Conservation (phyloP, 2,329 filamentous ascomycete species). For the Pseudogymnoascus sp. region DNA sequence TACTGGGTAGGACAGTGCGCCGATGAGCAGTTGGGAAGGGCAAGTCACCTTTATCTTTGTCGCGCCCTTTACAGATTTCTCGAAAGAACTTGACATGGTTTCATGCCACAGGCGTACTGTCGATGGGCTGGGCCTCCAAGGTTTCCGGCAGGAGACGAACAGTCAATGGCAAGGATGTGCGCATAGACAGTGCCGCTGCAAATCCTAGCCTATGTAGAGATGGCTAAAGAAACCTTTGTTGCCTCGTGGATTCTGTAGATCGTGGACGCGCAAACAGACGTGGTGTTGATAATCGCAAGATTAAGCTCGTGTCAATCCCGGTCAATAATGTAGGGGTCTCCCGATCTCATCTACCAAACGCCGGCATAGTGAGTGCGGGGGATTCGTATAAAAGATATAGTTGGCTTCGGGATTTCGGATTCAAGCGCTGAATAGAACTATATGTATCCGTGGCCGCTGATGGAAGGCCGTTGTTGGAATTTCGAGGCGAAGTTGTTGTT, state of each 20-base stretch:
- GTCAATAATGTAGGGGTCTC: conserved; percentile 6
- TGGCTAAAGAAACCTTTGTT: background rate
- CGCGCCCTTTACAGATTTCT: conserved; percentile 98
- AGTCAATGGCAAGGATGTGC: conserved; percentile 4
- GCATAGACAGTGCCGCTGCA: background rate
- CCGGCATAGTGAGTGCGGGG: background rate
- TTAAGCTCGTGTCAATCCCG: conserved; percentile 9
- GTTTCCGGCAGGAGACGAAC: background rate
- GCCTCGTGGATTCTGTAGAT: background rate
- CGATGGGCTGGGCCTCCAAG: conserved; percentile 6
- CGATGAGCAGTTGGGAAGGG: background rate
- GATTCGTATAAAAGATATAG: background rate
- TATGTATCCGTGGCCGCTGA: background rate
- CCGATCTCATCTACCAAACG: background rate
- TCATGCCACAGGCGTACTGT: conserved; percentile 11
- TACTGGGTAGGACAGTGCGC: background rate
- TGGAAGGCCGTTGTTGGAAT: background rate
- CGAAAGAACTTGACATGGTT: conserved; percentile 76
- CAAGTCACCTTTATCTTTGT: conserved; percentile 84
- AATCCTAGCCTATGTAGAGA: background rate
- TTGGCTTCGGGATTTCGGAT: background rate
- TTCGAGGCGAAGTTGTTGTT: conserved; percentile 1
- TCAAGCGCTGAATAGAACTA: background rate
- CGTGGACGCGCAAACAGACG: background rate
- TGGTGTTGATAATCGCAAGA: conserved; percentile 9